Evolutionary conservation across 1,284 basidiomycete species (phyloP), one percentile per base, ranked within the genome.

Genomic region (Psilocybe mexicana): DNA sequence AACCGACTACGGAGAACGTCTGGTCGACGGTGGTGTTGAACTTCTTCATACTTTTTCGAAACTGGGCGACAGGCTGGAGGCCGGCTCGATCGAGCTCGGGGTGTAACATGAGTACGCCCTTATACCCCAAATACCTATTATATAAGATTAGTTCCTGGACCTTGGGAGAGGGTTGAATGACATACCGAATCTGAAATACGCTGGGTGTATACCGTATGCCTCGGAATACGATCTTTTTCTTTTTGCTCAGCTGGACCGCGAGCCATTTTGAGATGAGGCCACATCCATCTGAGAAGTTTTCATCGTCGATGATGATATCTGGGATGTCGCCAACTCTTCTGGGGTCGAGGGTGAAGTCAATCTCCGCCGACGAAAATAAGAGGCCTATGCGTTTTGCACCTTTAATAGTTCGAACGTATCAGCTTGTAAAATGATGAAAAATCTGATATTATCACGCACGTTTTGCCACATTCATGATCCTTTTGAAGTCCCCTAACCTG

Each of bases 21-120:
- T 77, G 73, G 59, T 86, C 80, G 3, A 71, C 65, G 0, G 76
- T 82, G 0, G 83, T 79, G 10, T 69, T 76, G 68, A 88, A 87
- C 63, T 88, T 88, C 65, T 82, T 86, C 80, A 86, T 86, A 66
- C 85, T 87, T 57, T 81, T 79, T 14, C 85, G 78, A 64, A 88
- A 87, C 59, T 85, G 75, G 6, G 79, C 80, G 1, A 81, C 71
- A 51, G 79, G 73, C 45, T 73, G 65, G 12, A 43, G 52, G 51
- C 74, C 76, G 43, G 78, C 72, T 30, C 65, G 67, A 61, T 84
- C 80, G 28, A 87, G 70, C 12, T 77, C 70, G 0, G 83, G 84
- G 61, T 87, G 84, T 6, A 86, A 71, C 84, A 86, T 85, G 18
- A 87, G 69, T 3, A 87, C 86, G 10, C 85, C 85, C 72, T 86